Conservation (phyloP, 192 early-diverging fungal genomes). For the Umbelopsis sp. region DNA sequence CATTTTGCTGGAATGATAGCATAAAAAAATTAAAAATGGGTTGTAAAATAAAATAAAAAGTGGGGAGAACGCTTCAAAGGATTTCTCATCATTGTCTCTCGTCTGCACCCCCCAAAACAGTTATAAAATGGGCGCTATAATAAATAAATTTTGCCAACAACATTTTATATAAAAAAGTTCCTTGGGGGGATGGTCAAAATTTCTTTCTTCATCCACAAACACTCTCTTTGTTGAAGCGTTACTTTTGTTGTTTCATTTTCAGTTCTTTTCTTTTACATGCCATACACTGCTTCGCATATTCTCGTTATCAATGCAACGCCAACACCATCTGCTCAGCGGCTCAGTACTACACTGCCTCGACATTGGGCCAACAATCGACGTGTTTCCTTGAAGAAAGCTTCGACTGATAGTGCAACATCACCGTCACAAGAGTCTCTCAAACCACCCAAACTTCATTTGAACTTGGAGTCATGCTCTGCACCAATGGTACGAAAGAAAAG, state of each 20-base stretch:
- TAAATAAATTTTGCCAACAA: not conserved
- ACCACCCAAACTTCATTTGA: not conserved
- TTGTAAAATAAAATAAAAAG: not conserved
- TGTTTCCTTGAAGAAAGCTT: not conserved
- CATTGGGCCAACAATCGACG: conserved; percentile 1
- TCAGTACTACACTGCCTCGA: not conserved
- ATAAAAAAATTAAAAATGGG: not conserved
- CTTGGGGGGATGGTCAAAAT: too few relatives aligned
- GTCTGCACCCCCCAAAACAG: not conserved
- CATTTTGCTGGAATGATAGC: not conserved
- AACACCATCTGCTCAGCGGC: not conserved
- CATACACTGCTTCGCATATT: conserved; percentile 5
- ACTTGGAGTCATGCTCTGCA: not conserved
- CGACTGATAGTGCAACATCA: not conserved
- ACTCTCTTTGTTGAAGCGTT: too few relatives aligned
- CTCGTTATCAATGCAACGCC: conserved; percentile 1
- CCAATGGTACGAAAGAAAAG: conserved; percentile 27
- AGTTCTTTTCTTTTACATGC: not conserved
- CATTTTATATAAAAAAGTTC: too few relatives aligned
- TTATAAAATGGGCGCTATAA: conserved; percentile 17
- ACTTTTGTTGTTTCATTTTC: not conserved
- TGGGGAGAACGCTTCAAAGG: not conserved
- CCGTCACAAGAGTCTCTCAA: not conserved
- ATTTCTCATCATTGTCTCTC: conserved; percentile 9
- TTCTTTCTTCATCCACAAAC: too few relatives aligned